Percentiles rank a stretch among this genome's conserved stretches.
Conservation (phyloP, 2,329 filamentous ascomycete genomes). For the Sporothrix euskadiensis region DNA sequence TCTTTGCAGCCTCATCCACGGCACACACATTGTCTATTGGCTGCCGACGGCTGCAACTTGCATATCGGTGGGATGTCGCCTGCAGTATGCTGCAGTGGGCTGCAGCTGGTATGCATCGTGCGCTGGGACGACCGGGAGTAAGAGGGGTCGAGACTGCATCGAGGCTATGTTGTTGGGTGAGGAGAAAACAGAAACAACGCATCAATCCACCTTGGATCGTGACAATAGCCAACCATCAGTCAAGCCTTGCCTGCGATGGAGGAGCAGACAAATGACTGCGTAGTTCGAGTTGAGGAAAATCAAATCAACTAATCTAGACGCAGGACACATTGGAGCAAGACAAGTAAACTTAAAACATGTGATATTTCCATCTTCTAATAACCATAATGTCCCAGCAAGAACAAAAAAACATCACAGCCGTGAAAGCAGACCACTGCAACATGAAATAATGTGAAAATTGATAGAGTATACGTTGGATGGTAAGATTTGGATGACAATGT, state of each 20-base stretch:
- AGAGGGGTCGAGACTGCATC: background rate
- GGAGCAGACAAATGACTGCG: background rate
- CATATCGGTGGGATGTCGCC: background rate
- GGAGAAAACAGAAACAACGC: background rate
- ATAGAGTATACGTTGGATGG: background rate
- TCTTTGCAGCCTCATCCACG: background rate
- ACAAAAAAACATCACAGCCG: background rate
- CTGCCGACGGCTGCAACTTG: background rate
- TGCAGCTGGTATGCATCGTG: background rate
- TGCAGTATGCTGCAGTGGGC: background rate
- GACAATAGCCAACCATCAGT: background rate
- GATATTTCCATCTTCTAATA: background rate
- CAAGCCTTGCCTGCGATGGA: conserved; percentile 5
- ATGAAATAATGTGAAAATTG: background rate
- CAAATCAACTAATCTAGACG: no score
- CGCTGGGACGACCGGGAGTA: background rate
- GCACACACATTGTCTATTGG: background rate
- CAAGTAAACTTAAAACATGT: background rate
- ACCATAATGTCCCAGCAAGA: background rate
- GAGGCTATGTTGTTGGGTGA: background rate
- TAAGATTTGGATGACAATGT: background rate
- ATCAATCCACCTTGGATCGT: background rate
- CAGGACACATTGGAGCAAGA: background rate
- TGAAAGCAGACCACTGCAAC: background rate
- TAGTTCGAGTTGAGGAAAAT: no score